These are phyloP conservation scores for Colletotrichum musae DNA, from an alignment of 2,329 filamentous ascomycete species.

Conservation along the genomic window DNA sequence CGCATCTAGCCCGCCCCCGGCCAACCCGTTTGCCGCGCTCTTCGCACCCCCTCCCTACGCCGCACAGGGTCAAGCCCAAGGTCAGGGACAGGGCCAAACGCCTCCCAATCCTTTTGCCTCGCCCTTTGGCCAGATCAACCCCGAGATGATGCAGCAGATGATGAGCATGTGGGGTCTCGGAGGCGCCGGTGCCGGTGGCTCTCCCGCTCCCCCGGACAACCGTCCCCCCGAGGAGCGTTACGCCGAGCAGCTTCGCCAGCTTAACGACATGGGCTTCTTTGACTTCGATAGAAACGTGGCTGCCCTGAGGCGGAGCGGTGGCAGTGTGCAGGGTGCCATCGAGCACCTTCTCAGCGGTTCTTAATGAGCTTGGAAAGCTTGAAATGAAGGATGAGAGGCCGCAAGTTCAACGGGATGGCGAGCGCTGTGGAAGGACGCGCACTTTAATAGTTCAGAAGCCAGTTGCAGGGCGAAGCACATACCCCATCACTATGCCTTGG, in stretches of 20 bases:
- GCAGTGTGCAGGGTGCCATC: constrained; percentile 93
- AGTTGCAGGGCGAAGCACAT: constrained; percentile 31
- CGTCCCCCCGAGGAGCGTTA: constrained; percentile 95
- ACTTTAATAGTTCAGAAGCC: constrained; percentile 33
- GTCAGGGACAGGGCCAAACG: constrained; percentile 44
- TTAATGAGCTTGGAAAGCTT: constrained; percentile 16
- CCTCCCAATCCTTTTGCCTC: constrained; percentile 59
- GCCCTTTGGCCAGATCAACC: constrained; percentile 60
- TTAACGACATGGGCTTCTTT: constrained; percentile 99
- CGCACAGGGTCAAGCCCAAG: constrained; percentile 50
- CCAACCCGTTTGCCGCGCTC: constrained; percentile 79
- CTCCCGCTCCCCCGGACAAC: constrained; percentile 78
- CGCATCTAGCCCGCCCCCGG: constrained; percentile 54
- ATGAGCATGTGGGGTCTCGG: constrained; percentile 63
- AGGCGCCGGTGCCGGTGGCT: constrained; percentile 53
- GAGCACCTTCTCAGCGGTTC: constrained; percentile 74
- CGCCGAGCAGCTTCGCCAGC: constrained; percentile 87
- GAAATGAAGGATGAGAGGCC: not conserved
- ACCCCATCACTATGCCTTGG: constrained; percentile 33
- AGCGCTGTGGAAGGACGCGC: constrained; percentile 7
- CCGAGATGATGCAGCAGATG: constrained; percentile 70
- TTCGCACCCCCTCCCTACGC: constrained; percentile 59
- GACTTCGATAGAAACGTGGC: constrained; percentile 95
- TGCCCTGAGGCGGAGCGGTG: constrained; percentile 88
- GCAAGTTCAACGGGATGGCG: not conserved